Conservation (phyloP, 257 asterid species). For the Verbena officinalis region DNA sequence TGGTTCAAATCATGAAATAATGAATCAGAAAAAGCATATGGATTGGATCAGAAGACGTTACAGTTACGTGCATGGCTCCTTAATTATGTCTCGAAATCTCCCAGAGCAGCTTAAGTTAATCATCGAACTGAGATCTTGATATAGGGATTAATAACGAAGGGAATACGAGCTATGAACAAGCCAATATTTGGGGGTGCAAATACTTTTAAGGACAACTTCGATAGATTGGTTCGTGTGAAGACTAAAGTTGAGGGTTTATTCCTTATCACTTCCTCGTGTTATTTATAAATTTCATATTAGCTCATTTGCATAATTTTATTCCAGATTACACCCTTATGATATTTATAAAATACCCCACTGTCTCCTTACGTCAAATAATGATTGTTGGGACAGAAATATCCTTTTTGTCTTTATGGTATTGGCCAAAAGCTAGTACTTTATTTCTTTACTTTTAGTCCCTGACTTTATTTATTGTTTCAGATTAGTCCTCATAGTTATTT, state of each 20-base stretch:
- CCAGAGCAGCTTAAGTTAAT: constrained; percentile 38
- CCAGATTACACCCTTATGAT: no score
- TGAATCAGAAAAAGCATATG: background rate
- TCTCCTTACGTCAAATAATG: no score
- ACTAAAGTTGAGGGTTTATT: constrained; percentile 13
- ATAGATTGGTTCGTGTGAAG: constrained; percentile 26
- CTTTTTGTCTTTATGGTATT: no score
- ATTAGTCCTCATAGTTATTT: no score
- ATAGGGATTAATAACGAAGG: background rate
- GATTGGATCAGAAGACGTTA: constrained; percentile 21
- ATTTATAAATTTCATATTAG: no score
- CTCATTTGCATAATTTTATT: no score
- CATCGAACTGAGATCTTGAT: constrained; percentile 23
- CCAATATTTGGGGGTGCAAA: constrained; percentile 39
- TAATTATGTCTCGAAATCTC: constrained; percentile 30
- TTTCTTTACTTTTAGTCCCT: no score
- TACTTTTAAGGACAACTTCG: constrained; percentile 42
- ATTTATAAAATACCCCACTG: no score
- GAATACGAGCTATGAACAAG: constrained; percentile 31
- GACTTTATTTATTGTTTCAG: no score
- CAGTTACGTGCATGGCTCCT: constrained; percentile 18
- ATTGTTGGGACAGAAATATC: no score
- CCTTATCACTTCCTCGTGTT: no score
- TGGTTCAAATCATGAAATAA: constrained; percentile 26
- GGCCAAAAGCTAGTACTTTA: no score